phyloP scores from a whole-genome alignment of 192 early-diverging fungal genomes.

The Phycomyces blakesleeanus region DNA sequence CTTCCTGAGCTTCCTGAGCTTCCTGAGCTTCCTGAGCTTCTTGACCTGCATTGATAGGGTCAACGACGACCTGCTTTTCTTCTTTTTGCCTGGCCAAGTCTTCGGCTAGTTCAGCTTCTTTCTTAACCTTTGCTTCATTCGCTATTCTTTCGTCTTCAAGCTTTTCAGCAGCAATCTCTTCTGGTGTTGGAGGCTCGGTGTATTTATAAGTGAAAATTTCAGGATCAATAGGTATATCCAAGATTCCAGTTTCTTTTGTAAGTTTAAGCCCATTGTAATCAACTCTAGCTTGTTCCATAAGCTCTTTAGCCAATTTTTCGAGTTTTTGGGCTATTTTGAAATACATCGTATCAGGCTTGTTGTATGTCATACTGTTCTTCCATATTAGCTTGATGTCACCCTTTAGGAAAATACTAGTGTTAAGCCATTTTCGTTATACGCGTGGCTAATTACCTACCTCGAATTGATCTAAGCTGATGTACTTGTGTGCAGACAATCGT shows the following conservation, averaged over 20 bases:
- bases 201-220: conserved; percentile 50
- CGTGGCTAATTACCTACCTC: conserved; percentile 30
- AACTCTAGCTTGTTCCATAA: conserved; percentile 39
- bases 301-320: conserved; percentile 31
- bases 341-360: conserved; percentile 69
- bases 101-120: neutral
- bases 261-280: conserved; percentile 36
- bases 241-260: neutral
- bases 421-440: neutral
- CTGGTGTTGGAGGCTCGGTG: neutral
- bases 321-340: conserved; percentile 60
- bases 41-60: neutral
- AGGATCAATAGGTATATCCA: conserved; percentile 41
- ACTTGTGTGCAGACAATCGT: conserved; percentile 54
- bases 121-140: neutral
- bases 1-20: neutral
- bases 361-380: conserved; percentile 73
- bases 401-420: conserved; percentile 6
- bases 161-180: conserved; percentile 6
- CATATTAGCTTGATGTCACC: conserved; percentile 67
- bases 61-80: neutral
- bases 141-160: neutral
- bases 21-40: neutral
- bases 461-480: conserved; percentile 56
- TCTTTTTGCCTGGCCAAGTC: neutral